Evolutionary conservation across 768 basidiomycete species (phyloP), one percentile per base, ranked within the genome.

Genomic region (Agrocybe praecox): DNA sequence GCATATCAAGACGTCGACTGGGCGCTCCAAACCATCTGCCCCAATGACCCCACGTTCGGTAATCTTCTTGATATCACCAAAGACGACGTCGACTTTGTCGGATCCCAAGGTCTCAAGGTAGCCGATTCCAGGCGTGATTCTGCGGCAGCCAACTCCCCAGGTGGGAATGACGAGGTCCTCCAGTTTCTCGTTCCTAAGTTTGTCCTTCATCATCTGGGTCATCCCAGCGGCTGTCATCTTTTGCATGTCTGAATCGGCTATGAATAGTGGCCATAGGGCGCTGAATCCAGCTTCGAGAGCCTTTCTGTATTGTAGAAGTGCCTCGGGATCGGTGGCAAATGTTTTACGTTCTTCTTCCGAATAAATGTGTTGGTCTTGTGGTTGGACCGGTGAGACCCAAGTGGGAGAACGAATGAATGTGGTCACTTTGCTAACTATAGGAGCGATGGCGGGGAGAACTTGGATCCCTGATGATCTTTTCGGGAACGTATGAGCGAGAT

Each of bases 281-380:
- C 79, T 82, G n/a, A 78, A 65, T 2, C 66, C 65, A 0, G 55
- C 60, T 56, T 84, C 80, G 4, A 81, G 56, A 24, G 63, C 65
- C 33, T 76, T 77, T 12, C 79, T 68, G 64, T 83, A 80, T 46
- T 69, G 63, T 43, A 75, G 67, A 56, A 74, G 79, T 45, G 73
- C 76, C 40, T 60, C 65, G 0, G 75, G 71, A 52, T 82, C 69
- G 6, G 59, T 59, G 21, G 68, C 68, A 62, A 83, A 79, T 10
- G 61, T 59, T 14, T 66, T 62, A 44, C 70, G 74, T 61, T 84
- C 81, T 34, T 78, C 76, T 4, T 75, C 72, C 6, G 73, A 63
- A 55, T 68, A 73, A 60, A 74, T 61, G 49, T 67, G 72, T 59
- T 70, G 72, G 11, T 62, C 59, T 26, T 65, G 62, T 7, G 63